A percentile compares a stretch with the other conserved stretches of the same genome.
Conservation (phyloP, 805 yeast species). For the Metschnikowia peoriensis region DNA sequence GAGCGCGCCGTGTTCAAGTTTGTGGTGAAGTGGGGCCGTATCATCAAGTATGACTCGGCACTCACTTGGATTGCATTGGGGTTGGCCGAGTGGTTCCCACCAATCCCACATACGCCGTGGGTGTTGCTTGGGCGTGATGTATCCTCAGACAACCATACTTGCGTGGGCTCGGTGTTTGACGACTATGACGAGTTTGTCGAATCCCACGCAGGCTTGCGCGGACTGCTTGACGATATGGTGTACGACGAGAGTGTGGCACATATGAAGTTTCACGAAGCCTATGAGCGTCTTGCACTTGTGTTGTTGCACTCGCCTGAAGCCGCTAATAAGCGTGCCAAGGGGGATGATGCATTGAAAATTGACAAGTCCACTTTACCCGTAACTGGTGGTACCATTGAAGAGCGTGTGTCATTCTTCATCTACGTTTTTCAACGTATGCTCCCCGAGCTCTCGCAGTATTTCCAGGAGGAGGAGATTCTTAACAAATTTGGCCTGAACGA, state of each 20-base stretch:
- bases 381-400: conserved; percentile 64
- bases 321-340: conserved; percentile 16
- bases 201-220: conserved; percentile 26
- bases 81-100: conserved; percentile 87
- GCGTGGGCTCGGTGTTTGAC: conserved; percentile 32
- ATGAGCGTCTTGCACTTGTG: conserved; percentile 73
- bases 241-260: conserved; percentile 26
- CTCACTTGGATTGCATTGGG: conserved; percentile 87
- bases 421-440: conserved; percentile 57
- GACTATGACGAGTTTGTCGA: conserved; percentile 41
- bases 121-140: conserved; percentile 55
- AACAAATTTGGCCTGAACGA: conserved; percentile 56
- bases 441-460: conserved; percentile 74
- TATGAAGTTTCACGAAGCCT: conserved; percentile 64
- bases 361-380: conserved; percentile 43
- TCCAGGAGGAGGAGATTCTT: conserved; percentile 77
- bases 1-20: conserved; percentile 64
- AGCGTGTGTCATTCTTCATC: conserved; percentile 65
- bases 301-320: conserved; percentile 70
- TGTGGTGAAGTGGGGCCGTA: conserved; percentile 72
- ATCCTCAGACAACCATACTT: conserved; percentile 26
- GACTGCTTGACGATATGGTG: conserved; percentile 23
- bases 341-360: conserved; percentile 17
- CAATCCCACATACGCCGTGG: conserved; percentile 50
- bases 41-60: conserved; percentile 76